A percentile compares a stretch with the other conserved stretches of the same genome.
These are phyloP conservation scores for Chrysoporthe cubensis DNA, from an alignment of 2,329 filamentous ascomycete species.

Conservation along the genomic window DNA sequence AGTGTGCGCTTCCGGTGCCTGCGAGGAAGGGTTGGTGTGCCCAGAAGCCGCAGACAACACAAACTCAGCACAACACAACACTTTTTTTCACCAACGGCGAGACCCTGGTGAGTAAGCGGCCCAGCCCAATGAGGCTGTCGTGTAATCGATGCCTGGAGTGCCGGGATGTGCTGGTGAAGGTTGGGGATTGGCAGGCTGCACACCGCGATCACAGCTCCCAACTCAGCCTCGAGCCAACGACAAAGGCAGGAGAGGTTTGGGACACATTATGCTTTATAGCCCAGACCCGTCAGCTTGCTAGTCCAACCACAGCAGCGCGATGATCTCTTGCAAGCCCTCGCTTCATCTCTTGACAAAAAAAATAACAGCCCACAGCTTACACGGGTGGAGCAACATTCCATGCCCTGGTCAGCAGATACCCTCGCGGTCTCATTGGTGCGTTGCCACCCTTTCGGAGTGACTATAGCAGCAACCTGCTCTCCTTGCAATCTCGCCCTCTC, in stretches of 20 bases:
- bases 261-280: conserved; percentile 2
- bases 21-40: neutral
- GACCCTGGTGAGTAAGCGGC: neutral
- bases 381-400: neutral
- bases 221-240: neutral
- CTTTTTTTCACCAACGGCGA: neutral
- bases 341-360: neutral
- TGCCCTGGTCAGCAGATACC: conserved; percentile 4
- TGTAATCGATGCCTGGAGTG: neutral
- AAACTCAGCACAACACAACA: neutral
- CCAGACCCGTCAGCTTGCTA: neutral
- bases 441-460: neutral
- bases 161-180: neutral
- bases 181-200: neutral
- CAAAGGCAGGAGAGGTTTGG: neutral
- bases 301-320: neutral
- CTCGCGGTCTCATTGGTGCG: conserved; percentile 9
- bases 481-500: no score
- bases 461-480: neutral
- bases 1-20: neutral
- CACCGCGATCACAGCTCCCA: neutral
- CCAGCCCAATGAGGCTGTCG: neutral
- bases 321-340: neutral
- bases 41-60: neutral
- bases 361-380: neutral